A percentile compares a stretch with the other conserved stretches of the same genome.
Evolutionary conservation across 2,329 filamentous ascomycete genomes (phyloP).

Genomic region (Trichoderma cornu-damae): DNA sequence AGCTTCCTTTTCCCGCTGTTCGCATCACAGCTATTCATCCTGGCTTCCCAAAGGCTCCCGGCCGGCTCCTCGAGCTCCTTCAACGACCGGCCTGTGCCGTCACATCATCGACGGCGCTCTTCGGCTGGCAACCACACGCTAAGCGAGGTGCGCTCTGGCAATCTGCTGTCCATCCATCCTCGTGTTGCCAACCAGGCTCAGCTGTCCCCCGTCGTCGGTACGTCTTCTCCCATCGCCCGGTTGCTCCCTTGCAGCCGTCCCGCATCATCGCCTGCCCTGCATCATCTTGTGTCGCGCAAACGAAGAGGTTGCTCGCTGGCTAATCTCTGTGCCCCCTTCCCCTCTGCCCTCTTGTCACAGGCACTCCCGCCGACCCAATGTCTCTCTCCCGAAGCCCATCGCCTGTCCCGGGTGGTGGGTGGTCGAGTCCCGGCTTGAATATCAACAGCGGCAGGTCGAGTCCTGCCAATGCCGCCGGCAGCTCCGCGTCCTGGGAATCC

Average conservation of each 20-base stretch:
- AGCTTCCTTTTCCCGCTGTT: slow-evolving; percentile 19
- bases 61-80: slow-evolving; percentile 52
- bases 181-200: slow-evolving; percentile 28
- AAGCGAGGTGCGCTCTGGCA: slow-evolving; percentile 30
- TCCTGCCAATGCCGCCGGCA: slow-evolving; percentile 54
- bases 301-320: slow-evolving; percentile 20
- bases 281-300: slow-evolving; percentile 21
- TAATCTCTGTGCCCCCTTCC: slow-evolving; percentile 27
- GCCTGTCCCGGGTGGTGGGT: slow-evolving; percentile 76
- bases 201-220: slow-evolving; percentile 55
- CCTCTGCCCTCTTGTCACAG: slow-evolving; percentile 31
- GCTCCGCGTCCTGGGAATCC: slow-evolving; percentile 71
- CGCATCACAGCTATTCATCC: slow-evolving; percentile 32
- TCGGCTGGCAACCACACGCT: slow-evolving; percentile 35
- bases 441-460: slow-evolving; percentile 67
- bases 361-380: slow-evolving; percentile 61
- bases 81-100: slow-evolving; percentile 44
- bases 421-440: slow-evolving; percentile 77
- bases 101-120: slow-evolving; percentile 48
- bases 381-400: slow-evolving; percentile 83
- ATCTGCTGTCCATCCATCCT: slow-evolving; percentile 31
- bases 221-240: slow-evolving; percentile 27
- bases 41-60: slow-evolving; percentile 47
- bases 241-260: slow-evolving; percentile 4
- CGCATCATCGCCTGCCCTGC: slow-evolving; percentile 14